Evolutionary conservation across 352 stramenopile genomes (phyloP), one percentile per base, ranked within the genome.

Genomic region (Thraustotheca clavata): DNA sequence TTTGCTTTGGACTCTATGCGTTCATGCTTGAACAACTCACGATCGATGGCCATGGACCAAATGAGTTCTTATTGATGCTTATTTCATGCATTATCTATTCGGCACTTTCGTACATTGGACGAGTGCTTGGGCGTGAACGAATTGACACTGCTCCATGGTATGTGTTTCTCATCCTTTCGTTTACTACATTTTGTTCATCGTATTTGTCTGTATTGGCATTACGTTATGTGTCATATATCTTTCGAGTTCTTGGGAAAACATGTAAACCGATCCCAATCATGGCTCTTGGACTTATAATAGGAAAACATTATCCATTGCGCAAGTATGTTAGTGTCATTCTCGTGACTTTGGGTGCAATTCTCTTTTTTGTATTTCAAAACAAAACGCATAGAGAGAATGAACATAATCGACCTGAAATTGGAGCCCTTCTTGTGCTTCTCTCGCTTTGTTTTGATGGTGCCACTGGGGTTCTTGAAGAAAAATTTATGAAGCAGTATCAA

Each of bases 191-290:
- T 78, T 85, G 86, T n/a, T 89, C 73, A 32, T 96, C 88, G 11
- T 96, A 95, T 74, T 91, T 80, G 38, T 91, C 77, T 24, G 86
- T 96, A 3, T 69, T 86, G 43, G 86, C 74, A 18, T 69, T 96
- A 27, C 68, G 88, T 38, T 68, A 50, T 33, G 60, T 71, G 11
- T 69, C 65, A 49, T 86, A 80, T 67, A 79, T 80, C 14, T 87
- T 89, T 61, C 79, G 88, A 76, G 86, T 96, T 1, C 70, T 96
- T 18, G 87, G 86, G 18, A 96, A 96, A 71, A 91, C 75, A 60
- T 96, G 88, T 70, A 96, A 96, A 69, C 88, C 88, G 27, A 87
- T 96, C 20, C 88, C 88, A 27, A 87, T 96, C 41, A 96, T 96
- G 88, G 63, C 94, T 24, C 94, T 96, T 76, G 87, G 86, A 24